Evolutionary conservation across 257 asterid species (phyloP).

Genomic region (Paulownia fortunei): DNA sequence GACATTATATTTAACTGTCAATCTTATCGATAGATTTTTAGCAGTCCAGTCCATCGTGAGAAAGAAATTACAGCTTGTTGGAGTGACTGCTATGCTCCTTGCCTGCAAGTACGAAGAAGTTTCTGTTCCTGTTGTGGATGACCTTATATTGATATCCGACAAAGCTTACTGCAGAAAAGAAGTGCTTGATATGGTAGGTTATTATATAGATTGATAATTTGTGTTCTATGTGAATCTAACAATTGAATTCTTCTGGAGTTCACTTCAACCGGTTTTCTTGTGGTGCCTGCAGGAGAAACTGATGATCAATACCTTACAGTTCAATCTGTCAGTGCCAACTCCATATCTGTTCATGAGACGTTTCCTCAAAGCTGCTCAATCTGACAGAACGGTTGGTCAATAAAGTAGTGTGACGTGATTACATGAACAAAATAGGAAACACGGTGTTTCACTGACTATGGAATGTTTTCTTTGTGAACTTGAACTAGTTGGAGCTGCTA

Average conservation of each 20-base stretch:
- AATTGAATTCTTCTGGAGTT: background rate
- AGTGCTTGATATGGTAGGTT: slow-evolving; percentile 72
- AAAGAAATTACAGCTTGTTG: slow-evolving; percentile 83
- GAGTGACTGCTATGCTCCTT: slow-evolving; percentile 82
- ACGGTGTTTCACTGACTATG: background rate
- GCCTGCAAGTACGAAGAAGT: slow-evolving; percentile 96
- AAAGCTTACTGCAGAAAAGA: slow-evolving; percentile 73
- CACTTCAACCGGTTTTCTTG: background rate
- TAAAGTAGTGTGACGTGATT: background rate
- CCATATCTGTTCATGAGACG: slow-evolving; percentile 73
- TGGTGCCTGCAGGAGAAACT: slow-evolving; percentile 64
- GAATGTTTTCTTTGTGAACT: background rate
- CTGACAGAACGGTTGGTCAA: slow-evolving; percentile 58
- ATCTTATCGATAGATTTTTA: slow-evolving; percentile 82
- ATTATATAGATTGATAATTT: background rate
- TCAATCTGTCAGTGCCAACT: slow-evolving; percentile 72
- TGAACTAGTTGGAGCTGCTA: slow-evolving; percentile 62
- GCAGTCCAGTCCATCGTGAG: slow-evolving; percentile 58
- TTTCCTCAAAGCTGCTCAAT: slow-evolving; percentile 73
- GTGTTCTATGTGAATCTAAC: too few relatives aligned
- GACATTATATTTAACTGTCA: slow-evolving; percentile 78
- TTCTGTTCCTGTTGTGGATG: slow-evolving; percentile 88
- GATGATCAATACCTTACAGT: slow-evolving; percentile 67
- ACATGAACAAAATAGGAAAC: too few relatives aligned
- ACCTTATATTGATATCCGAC: slow-evolving; percentile 76